Evolutionary conservation across 2,329 filamentous ascomycete genomes (phyloP), one percentile per base, ranked within the genome.

Genomic region (Colletotrichum musae): DNA sequence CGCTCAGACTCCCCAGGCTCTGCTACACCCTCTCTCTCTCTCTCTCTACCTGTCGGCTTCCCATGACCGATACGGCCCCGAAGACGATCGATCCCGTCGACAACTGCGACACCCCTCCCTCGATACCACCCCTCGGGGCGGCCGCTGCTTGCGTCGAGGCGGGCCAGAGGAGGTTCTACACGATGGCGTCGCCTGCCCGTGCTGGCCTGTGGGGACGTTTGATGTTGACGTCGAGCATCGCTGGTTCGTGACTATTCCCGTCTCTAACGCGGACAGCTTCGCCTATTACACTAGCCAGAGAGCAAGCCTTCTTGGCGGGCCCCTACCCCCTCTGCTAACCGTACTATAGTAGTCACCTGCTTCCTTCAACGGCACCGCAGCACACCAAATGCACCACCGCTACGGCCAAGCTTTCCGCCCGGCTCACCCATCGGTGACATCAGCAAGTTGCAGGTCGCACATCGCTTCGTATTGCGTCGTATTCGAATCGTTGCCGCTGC

Each of bases 21-120:
- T 36, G 32, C 32, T 36, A 36, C 16, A 43, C 16, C 41, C 15
- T 43, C 41, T 7, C 41, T n/a, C 15, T 43, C 41, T 7, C 41
- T n/a, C 13, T 13, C 60, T 32, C 51, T 58, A 5, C 10, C 32
- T 58, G 5, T 32, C 39, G 43, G 47, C 45, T 26, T 47, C 18
- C 24, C 56, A 24, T 52, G 54, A 53, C 45, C 62, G 56, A 36
- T 26, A 18, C 21, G 16, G 48, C 36, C 54, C 62, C n/a, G 48
- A 54, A 13, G 48, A 54, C 56, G 62, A 63, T 63, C 58, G 32
- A 63, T 58, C 51, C 16, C 41, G 16, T 43, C 16, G 41, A 15
- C 5, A 12, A 12, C 41, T 15, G 41, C 41, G 16, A 43, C 41
- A 43, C 41, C 10, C 36, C 36, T 13, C 39, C 16, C 45, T 15